Base-by-base conservation (phyloP, 2,329 filamentous ascomycete genomes). In the Claviceps digitariae region DNA sequence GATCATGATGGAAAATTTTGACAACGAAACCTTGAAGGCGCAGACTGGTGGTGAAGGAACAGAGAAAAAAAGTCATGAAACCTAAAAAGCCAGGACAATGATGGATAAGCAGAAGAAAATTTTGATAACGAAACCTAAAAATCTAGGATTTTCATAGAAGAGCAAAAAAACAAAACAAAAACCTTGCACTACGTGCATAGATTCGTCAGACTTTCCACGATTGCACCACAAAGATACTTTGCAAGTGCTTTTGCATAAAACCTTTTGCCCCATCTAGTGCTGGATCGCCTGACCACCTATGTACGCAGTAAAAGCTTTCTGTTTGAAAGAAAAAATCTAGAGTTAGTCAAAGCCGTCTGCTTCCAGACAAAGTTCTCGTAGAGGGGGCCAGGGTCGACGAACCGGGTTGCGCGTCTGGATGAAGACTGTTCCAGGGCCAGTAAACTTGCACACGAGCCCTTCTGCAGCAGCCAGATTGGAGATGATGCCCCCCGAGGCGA, bases 391-490 rank as follows among this genome's bases (percentile, higher is more conserved):
- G 21, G 13, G 23, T 8, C 8, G 5, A 46, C 43, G 21, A 46
- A 81, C 79, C 51, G 89, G 77, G 64, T 96, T 97, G 57, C 93
- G 80, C 1, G 93, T 97, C 70, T 98, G 93, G 61, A 97, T 76
- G 63, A 90, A 96, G 0, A 98, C 79, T 0, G 89, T 94, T 0
- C 93, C 93, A 0, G 93, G 93, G 0, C 87, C 90, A 0, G 84
- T 89, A 60, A 97, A 97, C 65, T 90, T 95, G 74, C 93, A 98
- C 4, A 95, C 90, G 38, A 97, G 72, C 0, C 93, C 93, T 69
- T 98, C 93, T 0, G 79, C 86, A 0, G 88, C 84, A 29, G 83
- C 82, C 23, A 95, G 68, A 10, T 84, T 83, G n/a, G 87, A 91
- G n/a, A 98, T 85, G 57, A 98, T 83, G 40, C 93, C 93, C 2